Conservation (phyloP, 768 basidiomycete genomes). For the Rhodotorula diobovata region DNA sequence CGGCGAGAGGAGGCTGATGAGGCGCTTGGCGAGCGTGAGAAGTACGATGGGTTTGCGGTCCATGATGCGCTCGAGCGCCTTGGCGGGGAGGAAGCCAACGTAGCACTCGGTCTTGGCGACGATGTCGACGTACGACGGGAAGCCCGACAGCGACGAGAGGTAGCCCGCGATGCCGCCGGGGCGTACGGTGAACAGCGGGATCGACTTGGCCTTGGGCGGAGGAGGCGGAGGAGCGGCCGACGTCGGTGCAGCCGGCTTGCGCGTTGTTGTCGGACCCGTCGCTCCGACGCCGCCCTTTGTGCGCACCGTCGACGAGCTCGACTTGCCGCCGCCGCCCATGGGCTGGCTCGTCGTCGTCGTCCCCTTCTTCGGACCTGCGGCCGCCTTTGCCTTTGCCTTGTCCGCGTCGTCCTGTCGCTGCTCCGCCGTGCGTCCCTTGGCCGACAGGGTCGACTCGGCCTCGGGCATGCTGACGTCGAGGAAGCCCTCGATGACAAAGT, state of each 20-base stretch:
- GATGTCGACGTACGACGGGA: constrained; percentile 93
- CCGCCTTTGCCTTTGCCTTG: not conserved
- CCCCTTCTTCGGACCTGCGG: no score
- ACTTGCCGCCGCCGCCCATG: no score
- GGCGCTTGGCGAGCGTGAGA: constrained; percentile 88
- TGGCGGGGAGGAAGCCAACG: constrained; percentile 86
- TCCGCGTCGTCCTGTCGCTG: no score
- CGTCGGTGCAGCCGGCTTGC: not conserved
- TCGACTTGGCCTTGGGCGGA: constrained; percentile 43
- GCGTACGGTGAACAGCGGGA: constrained; percentile 79
- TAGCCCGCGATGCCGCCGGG: constrained; percentile 98
- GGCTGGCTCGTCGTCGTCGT: not conserved
- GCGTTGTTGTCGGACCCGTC: not conserved
- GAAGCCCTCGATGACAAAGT: constrained; percentile 94
- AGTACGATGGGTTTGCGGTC: constrained; percentile 94
- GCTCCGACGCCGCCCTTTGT: not conserved
- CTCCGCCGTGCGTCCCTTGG: not conserved
- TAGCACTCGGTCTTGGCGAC: constrained; percentile 97
- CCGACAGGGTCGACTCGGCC: constrained; percentile 28
- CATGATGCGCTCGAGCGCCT: constrained; percentile 79
- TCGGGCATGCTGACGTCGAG: constrained; percentile 79
- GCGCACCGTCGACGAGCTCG: not conserved
- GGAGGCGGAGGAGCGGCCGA: not conserved
- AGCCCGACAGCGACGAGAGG: constrained; percentile 82
- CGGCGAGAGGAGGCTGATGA: constrained; percentile 90